Evolutionary conservation across 176 grass and related monocot species (phyloP), one percentile per base, ranked within the genome.

Genomic region (Aegilops sharonensis): DNA sequence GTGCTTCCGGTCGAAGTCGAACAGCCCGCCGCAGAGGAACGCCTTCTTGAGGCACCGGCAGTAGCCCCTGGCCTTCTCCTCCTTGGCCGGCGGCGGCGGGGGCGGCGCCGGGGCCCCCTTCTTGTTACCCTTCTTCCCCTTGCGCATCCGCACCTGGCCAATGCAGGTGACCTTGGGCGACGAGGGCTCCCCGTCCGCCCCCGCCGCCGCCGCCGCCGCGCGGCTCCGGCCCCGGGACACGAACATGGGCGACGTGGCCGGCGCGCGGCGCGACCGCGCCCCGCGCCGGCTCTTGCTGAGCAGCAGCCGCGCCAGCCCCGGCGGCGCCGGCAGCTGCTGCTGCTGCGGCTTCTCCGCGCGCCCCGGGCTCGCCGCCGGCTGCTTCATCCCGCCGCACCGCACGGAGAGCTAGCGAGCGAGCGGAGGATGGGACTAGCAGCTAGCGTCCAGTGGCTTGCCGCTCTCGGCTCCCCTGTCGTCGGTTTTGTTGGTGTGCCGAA

Each of bases 141-240:
- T 93, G 78, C 88, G 91, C 85, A 99, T 99, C 72, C 97, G 88
- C 29, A 99, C 97, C 79, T 98, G 93, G 2, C 93, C 93, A 83
- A 95, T 95, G 91, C 93, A 95, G 20, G 91, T 95, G 18, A 95
- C 93, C 81, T 95, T 95, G 24, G 93, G 93, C 21, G 93, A 95
- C 10, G 89, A 91, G 0, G 93, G 93, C 83, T 95, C 90, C 20
- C 84, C 91, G 11, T 75, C 72, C 72, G 37, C 69, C 21, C 35
- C 48, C 1, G 17, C 84, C 54, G 81, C 66, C 23, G 81, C 66
- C 23, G 63, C 78, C 1, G 88, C 80, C 1, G 65, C 87, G 54
- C 88, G 83, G 90, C 88, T 82, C 64, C 89, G 54, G 56, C 85
- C 68, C 31, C 90, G 90, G 1, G 87, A 87, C 14, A 86, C 64